Base-by-base conservation (phyloP, 2,329 filamentous ascomycete species). In the Magnaporthiopsis incrustans region DNA sequence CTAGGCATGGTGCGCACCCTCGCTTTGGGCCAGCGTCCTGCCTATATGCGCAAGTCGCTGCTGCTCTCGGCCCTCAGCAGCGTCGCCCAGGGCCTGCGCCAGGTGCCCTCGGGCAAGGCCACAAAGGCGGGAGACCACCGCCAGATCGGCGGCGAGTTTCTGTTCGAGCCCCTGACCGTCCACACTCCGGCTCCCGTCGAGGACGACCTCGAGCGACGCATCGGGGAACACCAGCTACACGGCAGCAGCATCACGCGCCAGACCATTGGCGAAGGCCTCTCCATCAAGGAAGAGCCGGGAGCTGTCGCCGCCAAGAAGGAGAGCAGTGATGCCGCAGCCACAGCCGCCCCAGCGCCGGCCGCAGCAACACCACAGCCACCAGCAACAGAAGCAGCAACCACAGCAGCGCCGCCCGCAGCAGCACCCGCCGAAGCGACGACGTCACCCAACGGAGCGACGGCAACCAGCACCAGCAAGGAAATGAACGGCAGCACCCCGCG, bases 91-190 rank as follows among this genome's bases (percentile, higher is more conserved):
- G 84, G 79, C 0, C 71, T 93, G 38, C 83, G 78, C 68, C 78
- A 86, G 65, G 75, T 88, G 1, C 80, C 81, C 22, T 77, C 73
- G 10, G 87, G 86, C 0, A 76, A 89, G 61, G 85, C 82, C 6
- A 77, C 84, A 66, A 87, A 86, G 72, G 85, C 83, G 26, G 89
- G 90, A 3, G 83, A 90, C 71, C 79, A 83, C 71, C 79, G 82
- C 63, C 88, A 92, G 75, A 86, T 90, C 3, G 89, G 90, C 30
- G 90, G 90, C 14, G 90, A 93, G 76, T 91, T 92, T 67, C 73
- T 93, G n/a, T 92, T 92, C 67, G 87, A 90, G 71, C 82, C 82
- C 0, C 65, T 74, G 2, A 74, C 80, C 0, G 73, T 81, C 14
- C 67, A 73, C n/a, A 79, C 79, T 15, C 81, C 80, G 30, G 66